These are phyloP conservation scores for Aspergillus proliferans DNA, from an alignment of 2,329 filamentous ascomycete species.

Conservation along the genomic window DNA sequence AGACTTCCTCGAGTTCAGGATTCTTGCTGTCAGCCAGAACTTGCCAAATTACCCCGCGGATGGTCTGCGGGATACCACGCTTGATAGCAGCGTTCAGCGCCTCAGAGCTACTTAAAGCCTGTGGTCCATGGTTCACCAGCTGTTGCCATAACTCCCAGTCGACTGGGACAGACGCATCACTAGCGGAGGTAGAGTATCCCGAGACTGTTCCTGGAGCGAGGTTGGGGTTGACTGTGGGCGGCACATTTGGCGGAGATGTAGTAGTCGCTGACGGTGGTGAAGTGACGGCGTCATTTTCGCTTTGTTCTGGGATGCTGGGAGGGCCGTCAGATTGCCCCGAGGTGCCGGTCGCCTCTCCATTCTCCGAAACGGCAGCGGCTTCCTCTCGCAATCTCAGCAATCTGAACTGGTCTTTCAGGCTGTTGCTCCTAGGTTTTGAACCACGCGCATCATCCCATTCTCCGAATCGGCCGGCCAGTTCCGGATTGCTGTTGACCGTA, in stretches of 20 bases:
- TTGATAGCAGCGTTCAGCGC: conserved; percentile 88
- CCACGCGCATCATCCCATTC: conserved; percentile 51
- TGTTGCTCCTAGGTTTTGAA: conserved; percentile 51
- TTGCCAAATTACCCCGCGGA: conserved; percentile 98
- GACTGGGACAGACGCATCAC: conserved; percentile 64
- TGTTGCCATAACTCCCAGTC: conserved; percentile 98
- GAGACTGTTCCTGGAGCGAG: conserved; percentile 80
- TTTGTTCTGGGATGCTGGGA: conserved; percentile 41
- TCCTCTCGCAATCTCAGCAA: conserved; percentile 69
- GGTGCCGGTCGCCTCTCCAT: conserved; percentile 49
- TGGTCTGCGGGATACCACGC: conserved; percentile 86
- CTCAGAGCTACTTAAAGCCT: conserved; percentile 80
- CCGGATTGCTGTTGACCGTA: conserved; percentile 72
- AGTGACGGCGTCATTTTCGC: conserved; percentile 33
- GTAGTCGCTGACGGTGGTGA: conserved; percentile 19
- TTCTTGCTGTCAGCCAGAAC: conserved; percentile 93
- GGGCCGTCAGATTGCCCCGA: conserved; percentile 44
- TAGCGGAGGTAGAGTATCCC: conserved; percentile 65
- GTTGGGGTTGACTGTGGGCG: conserved; percentile 60
- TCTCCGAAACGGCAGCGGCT: conserved; percentile 49
- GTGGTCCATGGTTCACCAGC: conserved; percentile 88
- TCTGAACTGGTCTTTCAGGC: conserved; percentile 73
- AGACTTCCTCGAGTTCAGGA: conserved; percentile 79
- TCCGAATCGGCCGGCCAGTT: conserved; percentile 70
- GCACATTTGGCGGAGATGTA: conserved; percentile 44